Evolutionary conservation across 768 basidiomycete genomes (phyloP).

Genomic region (Pleurotus pulmonarius): DNA sequence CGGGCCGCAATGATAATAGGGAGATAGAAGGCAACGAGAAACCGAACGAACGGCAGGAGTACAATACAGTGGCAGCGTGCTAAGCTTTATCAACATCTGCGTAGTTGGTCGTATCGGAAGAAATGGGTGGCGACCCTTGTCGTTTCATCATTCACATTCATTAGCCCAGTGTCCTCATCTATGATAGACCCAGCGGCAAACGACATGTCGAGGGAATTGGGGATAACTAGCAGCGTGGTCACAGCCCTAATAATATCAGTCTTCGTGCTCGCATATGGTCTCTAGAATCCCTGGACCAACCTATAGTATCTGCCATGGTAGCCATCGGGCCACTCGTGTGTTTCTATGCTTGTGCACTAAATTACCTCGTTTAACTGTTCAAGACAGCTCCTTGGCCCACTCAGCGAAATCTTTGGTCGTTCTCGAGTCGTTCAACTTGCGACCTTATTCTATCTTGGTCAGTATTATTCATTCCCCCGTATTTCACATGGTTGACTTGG

Average conservation of each 20-base stretch:
- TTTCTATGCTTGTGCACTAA: neutral
- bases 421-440: slow-evolving; percentile 55
- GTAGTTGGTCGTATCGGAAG: slow-evolving; percentile 50
- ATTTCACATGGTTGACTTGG: neutral
- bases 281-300: too few relatives aligned
- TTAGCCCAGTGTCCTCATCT: slow-evolving; percentile 65
- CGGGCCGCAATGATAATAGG: neutral
- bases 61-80: neutral
- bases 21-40: neutral
- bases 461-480: slow-evolving; percentile 3
- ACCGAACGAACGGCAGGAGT: neutral
- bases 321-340: slow-evolving; percentile 48
- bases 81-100: neutral
- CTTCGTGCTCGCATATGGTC: slow-evolving; percentile 50
- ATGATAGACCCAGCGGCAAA: slow-evolving; percentile 66
- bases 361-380: neutral
- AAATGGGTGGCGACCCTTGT: slow-evolving; percentile 66
- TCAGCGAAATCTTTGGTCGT: slow-evolving; percentile 71
- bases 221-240: slow-evolving; percentile 44
- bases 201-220: slow-evolving; percentile 49
- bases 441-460: slow-evolving; percentile 66
- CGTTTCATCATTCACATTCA: slow-evolving; percentile 66
- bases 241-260: slow-evolving; percentile 59
- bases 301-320: slow-evolving; percentile 19
- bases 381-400: slow-evolving; percentile 47